Conservation (phyloP, 176 grass and related monocot species). For the Dactylis glomerata region DNA sequence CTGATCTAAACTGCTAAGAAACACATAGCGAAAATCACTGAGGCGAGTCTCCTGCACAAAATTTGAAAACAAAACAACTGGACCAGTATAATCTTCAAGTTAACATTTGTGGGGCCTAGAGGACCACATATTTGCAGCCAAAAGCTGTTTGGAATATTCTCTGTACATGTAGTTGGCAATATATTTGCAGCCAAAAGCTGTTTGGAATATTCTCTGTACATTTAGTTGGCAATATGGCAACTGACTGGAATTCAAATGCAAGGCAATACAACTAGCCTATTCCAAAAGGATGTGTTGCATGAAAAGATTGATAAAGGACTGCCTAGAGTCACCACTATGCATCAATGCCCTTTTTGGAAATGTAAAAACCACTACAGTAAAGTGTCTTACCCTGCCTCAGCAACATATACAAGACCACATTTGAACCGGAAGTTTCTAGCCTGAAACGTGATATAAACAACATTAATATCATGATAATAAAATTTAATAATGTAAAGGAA, state of each 20-base stretch:
- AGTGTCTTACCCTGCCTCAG: slow-evolving; percentile 80
- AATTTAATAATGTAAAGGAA: neutral
- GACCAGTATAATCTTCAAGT: neutral
- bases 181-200: neutral
- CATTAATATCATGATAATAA: neutral
- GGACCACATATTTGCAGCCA: neutral
- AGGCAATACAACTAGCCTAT: neutral
- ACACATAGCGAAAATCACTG: slow-evolving; percentile 4
- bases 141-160: neutral
- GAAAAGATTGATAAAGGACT: neutral
- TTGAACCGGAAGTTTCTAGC: slow-evolving; percentile 98
- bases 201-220: neutral
- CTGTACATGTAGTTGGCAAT: neutral
- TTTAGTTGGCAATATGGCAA: neutral
- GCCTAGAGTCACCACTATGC: neutral
- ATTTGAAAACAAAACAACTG: neutral
- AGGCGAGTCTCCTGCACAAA: neutral
- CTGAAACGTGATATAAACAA: slow-evolving; percentile 46
- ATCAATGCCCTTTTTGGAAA: slow-evolving; percentile 10
- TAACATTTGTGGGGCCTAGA: neutral
- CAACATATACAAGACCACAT: slow-evolving; percentile 99
- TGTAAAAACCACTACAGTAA: slow-evolving; percentile 14
- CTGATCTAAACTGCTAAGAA: slow-evolving; percentile 1
- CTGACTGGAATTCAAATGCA: neutral
- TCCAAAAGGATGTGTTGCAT: slow-evolving; percentile 4